Percentiles rank a stretch among this genome's conserved stretches.
Evolutionary conservation across 2,329 filamentous ascomycete genomes (phyloP).

Genomic region (Apiospora saccharicola): DNA sequence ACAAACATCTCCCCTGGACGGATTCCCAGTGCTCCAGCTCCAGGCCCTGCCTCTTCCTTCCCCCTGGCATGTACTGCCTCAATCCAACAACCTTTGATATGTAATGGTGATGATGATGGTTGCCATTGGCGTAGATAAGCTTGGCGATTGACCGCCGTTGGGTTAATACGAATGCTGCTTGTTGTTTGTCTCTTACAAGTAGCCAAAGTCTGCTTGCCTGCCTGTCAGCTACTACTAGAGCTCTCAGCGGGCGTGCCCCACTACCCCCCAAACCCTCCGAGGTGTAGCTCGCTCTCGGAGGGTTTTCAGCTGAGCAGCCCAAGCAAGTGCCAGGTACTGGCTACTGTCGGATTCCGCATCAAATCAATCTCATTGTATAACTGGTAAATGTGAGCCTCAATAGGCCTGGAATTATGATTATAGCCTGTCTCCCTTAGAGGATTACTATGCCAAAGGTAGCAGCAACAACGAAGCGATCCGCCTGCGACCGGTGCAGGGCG

Average conservation of each 20-base stretch:
- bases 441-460: neutral
- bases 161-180: neutral
- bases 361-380: neutral
- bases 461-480: neutral
- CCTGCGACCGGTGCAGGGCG: conserved; percentile 6
- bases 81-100: neutral
- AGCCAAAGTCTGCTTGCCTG: no score
- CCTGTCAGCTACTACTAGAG: neutral
- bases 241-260: neutral
- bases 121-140: no score
- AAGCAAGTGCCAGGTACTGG: neutral
- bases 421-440: neutral
- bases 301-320: neutral
- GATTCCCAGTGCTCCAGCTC: neutral
- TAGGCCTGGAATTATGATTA: neutral
- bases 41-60: neutral
- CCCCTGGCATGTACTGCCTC: neutral
- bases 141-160: no score
- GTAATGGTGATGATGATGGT: neutral
- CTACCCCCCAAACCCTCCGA: neutral
- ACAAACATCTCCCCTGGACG: neutral
- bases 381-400: neutral
- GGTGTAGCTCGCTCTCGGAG: neutral
- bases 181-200: neutral
- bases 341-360: neutral